Evolutionary conservation across 148 eudicot species (phyloP).

Genomic region (Simmondsia chinensis): DNA sequence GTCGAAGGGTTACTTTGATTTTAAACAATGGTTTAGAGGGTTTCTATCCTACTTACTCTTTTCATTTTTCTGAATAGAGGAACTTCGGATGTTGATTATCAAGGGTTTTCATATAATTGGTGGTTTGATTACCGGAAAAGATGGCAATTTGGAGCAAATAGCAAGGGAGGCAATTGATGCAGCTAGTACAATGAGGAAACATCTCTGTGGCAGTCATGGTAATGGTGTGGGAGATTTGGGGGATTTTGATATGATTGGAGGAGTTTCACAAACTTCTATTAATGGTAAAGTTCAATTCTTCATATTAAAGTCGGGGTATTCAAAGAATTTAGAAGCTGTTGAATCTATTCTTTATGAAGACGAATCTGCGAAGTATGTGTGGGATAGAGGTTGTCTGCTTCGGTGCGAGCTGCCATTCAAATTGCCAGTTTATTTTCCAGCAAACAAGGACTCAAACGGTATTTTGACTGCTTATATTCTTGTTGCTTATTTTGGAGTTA

Average conservation of each 20-base stretch:
- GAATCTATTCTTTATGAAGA: slow-evolving; percentile 56
- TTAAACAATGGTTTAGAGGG: too few relatives aligned
- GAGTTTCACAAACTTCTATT: slow-evolving; percentile 29
- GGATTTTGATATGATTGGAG: slow-evolving; percentile 44
- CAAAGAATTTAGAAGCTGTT: slow-evolving; percentile 27
- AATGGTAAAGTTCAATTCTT: slow-evolving; percentile 40
- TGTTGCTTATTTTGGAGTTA: neutral
- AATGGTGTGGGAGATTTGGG: slow-evolving; percentile 13
- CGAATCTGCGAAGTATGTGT: slow-evolving; percentile 55
- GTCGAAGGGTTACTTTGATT: too few relatives aligned
- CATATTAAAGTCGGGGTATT: slow-evolving; percentile 31
- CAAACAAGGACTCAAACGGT: slow-evolving; percentile 21
- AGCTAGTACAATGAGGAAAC: slow-evolving; percentile 34
- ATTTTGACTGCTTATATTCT: neutral
- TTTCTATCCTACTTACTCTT: too few relatives aligned
- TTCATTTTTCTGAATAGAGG: slow-evolving; percentile 31
- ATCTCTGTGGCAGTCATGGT: slow-evolving; percentile 14
- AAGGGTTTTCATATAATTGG: slow-evolving; percentile 82
- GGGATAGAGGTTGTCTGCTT: slow-evolving; percentile 84
- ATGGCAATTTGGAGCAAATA: slow-evolving; percentile 20
- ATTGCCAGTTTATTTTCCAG: slow-evolving; percentile 60
- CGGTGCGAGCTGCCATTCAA: slow-evolving; percentile 58
- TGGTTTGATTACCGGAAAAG: slow-evolving; percentile 42
- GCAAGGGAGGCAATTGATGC: slow-evolving; percentile 45
- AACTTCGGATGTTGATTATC: slow-evolving; percentile 46